Evolutionary conservation across 2,329 filamentous ascomycete genomes (phyloP), one percentile per base, ranked within the genome.

Genomic region (Cladobotryum protrusum): DNA sequence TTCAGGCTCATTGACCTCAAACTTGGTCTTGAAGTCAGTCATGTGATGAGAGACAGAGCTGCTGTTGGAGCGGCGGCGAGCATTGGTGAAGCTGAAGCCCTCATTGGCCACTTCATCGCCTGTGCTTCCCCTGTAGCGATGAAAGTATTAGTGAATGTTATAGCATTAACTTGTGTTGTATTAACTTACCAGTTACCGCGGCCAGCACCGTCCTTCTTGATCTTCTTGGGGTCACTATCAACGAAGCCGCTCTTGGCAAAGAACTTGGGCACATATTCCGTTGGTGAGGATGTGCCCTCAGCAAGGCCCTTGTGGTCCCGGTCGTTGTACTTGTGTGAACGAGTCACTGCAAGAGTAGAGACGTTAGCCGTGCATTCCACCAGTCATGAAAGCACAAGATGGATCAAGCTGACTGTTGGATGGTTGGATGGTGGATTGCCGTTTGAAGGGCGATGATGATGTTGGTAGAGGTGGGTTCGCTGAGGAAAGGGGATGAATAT

Each of bases 171-270:
- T 29, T 29, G 24, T 2, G 24, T 29, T 29, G 20, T 8, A 29
- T 47, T 4, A 19, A 63, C 85, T 70, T 81, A 96, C 92, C 92
- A 99, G 72, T 96, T 96, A 66, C 87, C 89, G 71, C 88, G 91
- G 59, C 92, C 92, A 59, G 81, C 86, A 56, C 92, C 92, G 64
- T 95, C 88, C 77, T 99, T 99, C 84, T 99, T 99, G 66, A 87
- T 85, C 78, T 95, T 93, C 71, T 89, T 90, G 54, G 93, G 92
- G 65, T 95, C 88, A 59, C 78, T 76, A 64, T 90, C 90, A 61
- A 82, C 76, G 65, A 86, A 85, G 58, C 92, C 92, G 53, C 82
- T 74, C 75, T 96, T 96, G 70, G 82, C 89, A 69, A 97, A 97
- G 81, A 87, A 97, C 65, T 90, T 89, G 64, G 93, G 92, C 24